Conservation (phyloP, 2,329 filamentous ascomycete genomes). For the Decorospora gaudefroyi region DNA sequence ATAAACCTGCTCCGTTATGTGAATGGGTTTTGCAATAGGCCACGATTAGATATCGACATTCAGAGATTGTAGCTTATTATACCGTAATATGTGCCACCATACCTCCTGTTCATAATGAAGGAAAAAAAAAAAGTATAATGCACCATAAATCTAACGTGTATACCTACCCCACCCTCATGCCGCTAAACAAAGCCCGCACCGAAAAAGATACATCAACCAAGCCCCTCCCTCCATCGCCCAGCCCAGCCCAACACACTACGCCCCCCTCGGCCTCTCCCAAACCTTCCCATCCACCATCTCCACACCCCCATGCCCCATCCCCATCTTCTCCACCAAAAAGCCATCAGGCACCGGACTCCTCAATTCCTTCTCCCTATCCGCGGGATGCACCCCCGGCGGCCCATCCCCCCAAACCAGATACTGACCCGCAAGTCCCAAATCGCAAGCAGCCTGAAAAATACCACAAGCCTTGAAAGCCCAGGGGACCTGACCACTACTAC, state of each 20-base stretch:
- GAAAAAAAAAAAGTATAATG: too few species aligned
- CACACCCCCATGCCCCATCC: conserved; percentile 15
- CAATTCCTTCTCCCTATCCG: conserved; percentile 27
- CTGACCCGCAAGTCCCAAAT: conserved; percentile 73
- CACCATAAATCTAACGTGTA: too few species aligned
- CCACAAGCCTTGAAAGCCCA: conserved; percentile 82
- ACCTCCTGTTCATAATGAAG: too few species aligned
- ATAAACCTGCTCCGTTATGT: too few species aligned
- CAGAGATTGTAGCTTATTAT: too few species aligned
- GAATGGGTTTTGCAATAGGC: too few species aligned
- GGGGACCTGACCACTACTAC: conserved; percentile 68
- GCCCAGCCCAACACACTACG: background rate
- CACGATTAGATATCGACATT: too few species aligned
- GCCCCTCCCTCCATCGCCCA: background rate
- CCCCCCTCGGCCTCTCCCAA: conserved; percentile 33
- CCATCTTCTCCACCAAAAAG: conserved; percentile 18
- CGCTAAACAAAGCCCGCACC: too few species aligned
- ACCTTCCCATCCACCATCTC: conserved; percentile 24
- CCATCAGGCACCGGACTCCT: conserved; percentile 29
- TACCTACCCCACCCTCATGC: too few species aligned
- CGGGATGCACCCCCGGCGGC: conserved; percentile 14
- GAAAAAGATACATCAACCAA: too few species aligned
- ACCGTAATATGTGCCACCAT: too few species aligned
- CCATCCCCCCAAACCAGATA: conserved; percentile 56
- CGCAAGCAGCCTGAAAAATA: conserved; percentile 78